Percentiles rank a stretch among this genome's conserved stretches.
phyloP scores from a whole-genome alignment of 352 stramenopile species.

The Albugo laibachii region DNA sequence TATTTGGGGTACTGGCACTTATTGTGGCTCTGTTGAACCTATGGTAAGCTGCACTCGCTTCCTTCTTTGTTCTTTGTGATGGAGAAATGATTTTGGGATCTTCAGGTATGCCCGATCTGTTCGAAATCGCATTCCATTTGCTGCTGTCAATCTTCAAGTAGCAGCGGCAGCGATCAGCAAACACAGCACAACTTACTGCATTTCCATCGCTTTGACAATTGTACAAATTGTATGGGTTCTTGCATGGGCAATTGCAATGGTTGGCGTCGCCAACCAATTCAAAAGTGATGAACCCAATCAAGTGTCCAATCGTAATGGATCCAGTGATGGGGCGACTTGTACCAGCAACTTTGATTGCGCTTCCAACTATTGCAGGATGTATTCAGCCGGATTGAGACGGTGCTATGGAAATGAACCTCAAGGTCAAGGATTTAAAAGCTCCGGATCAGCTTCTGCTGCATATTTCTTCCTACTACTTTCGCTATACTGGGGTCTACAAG shows the following conservation, averaged over 20 bases:
- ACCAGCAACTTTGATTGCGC: slow-evolving; percentile 13
- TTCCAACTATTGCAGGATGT: slow-evolving; percentile 16
- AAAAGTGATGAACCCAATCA: slow-evolving; percentile 2
- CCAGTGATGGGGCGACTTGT: slow-evolving; percentile 8
- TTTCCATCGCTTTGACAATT: slow-evolving; percentile 75
- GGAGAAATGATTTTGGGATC: slow-evolving; percentile 6
- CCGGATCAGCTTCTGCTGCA: slow-evolving; percentile 11
- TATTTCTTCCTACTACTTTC: slow-evolving; percentile 82
- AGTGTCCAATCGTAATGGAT: too few species aligned
- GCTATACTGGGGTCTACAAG: slow-evolving; percentile 86
- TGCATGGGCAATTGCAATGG: slow-evolving; percentile 73
- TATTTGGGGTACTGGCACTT: slow-evolving; percentile 36
- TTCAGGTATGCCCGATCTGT: slow-evolving; percentile 53
- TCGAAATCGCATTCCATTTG: slow-evolving; percentile 85
- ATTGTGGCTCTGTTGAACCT: slow-evolving; percentile 49
- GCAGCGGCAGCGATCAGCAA: slow-evolving; percentile 77
- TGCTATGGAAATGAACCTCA: too few species aligned
- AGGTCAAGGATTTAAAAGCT: too few species aligned
- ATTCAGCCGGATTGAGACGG: too few species aligned
- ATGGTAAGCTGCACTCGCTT: slow-evolving; percentile 12
- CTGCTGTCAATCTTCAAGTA: slow-evolving; percentile 80
- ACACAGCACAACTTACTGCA: slow-evolving; percentile 72
- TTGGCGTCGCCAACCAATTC: slow-evolving; percentile 75
- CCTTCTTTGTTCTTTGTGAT: slow-evolving; percentile 8
- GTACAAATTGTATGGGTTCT: slow-evolving; percentile 81